Percentiles rank a stretch among this genome's conserved stretches.
phyloP scores from a whole-genome alignment of 2,329 filamentous ascomycete genomes.

The Aspergillus vadensis region DNA sequence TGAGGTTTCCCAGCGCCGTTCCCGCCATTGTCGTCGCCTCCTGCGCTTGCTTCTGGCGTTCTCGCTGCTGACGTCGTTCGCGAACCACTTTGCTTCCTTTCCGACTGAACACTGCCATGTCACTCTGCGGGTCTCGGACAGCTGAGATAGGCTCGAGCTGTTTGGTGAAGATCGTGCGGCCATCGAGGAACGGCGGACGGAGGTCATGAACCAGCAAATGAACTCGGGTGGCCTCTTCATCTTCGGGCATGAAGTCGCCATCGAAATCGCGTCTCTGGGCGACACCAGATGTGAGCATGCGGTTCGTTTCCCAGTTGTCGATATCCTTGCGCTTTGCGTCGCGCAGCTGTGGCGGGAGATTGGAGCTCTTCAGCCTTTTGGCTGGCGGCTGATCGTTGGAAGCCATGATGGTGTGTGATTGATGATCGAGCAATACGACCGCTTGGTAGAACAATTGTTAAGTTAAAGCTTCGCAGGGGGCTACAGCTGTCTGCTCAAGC shows the following conservation, averaged over 20 bases:
- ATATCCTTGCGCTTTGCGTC: constrained; percentile 80
- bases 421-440: neutral
- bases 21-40: constrained; percentile 92
- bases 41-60: constrained; percentile 90
- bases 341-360: constrained; percentile 39
- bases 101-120: constrained; percentile 97
- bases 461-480: neutral
- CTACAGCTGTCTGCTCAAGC: constrained; percentile 6
- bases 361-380: constrained; percentile 43
- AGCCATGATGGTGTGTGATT: constrained; percentile 29
- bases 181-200: constrained; percentile 91
- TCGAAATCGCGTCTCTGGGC: constrained; percentile 84
- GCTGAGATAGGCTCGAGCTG: constrained; percentile 94
- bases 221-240: constrained; percentile 84
- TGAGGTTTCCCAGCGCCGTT: constrained; percentile 88
- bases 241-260: constrained; percentile 76
- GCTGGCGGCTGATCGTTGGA: constrained; percentile 40
- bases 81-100: constrained; percentile 93
- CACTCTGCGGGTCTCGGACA: constrained; percentile 89
- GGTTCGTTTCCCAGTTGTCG: constrained; percentile 97
- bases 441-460: neutral
- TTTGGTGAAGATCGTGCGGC: constrained; percentile 94
- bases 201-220: constrained; percentile 93
- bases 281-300: constrained; percentile 95
- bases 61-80: constrained; percentile 86